Evolutionary conservation across 805 yeast species (phyloP), one percentile per base, ranked within the genome.

Genomic region (Pichia nakasei): DNA sequence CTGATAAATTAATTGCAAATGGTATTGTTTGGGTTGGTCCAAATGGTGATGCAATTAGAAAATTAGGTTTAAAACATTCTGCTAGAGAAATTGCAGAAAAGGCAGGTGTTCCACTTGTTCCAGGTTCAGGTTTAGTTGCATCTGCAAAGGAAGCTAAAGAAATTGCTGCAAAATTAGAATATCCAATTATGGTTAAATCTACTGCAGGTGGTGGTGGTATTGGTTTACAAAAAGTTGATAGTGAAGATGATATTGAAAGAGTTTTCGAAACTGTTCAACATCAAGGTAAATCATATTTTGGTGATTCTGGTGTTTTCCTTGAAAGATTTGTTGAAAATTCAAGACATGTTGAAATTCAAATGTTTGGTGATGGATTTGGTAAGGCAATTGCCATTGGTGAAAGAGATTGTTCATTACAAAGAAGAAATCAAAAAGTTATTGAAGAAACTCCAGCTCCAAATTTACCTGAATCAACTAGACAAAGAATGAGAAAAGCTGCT

Each of bases 191-290:
- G 97, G 85, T 93, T 41, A 91, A 91, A 65, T 84, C 95, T 22
- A 93, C 98, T 48, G 97, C 97, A 22, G 98, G 98, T 61, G 98
- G 98, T 58, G 98, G 98, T 65, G 98, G 98, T 66, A 91, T 91
- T 58, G 98, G 98, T 51, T 69, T 91, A 54, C 97, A 91, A 64
- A 85, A 88, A 60, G 97, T 89, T 47, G 96, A 89, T 57, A 73
- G 79, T 31, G 85, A 76, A 52, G 78, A 63, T 18, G 97, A 93
- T 48, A 79, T 93, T 50, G 85, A 79, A 65, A 68, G 83, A 49
- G 94, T 89, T 13, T 91, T 87, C 65, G 84, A 78, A 56, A 82
- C 95, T 9, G 97, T 93, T 37, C 82, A 86, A 59, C 96, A 88
- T 65, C 96, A 88, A 66, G 98, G 97, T 51, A 73, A 79, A 59